Percentiles rank a stretch among this genome's conserved stretches.
Evolutionary conservation across 2,329 filamentous ascomycete species (phyloP).

Genomic region (Aphanocladium album): DNA sequence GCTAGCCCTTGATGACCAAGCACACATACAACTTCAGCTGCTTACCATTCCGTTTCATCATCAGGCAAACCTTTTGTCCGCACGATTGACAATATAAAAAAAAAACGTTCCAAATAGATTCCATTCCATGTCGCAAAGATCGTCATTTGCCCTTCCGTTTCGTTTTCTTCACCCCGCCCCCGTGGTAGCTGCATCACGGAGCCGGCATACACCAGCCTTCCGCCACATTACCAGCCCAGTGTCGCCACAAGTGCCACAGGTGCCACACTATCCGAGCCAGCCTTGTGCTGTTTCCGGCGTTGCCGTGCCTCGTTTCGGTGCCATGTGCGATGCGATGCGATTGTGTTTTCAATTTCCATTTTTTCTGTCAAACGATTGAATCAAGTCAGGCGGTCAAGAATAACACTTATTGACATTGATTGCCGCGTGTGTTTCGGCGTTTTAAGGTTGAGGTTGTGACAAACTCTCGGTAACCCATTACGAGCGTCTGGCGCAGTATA

Average conservation of each 20-base stretch:
- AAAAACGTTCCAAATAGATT: not conserved
- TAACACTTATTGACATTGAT: too few relatives aligned
- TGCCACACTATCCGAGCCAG: too few relatives aligned
- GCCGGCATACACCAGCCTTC: too few relatives aligned
- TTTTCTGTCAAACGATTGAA: not conserved
- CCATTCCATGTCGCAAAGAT: not conserved
- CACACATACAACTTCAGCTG: not conserved
- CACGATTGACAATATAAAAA: not conserved
- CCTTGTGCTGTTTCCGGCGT: conserved; percentile 3
- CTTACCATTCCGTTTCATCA: not conserved
- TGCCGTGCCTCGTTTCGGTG: not conserved
- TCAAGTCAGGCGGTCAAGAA: too few relatives aligned
- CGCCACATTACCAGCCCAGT: too few relatives aligned
- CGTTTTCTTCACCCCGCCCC: not conserved
- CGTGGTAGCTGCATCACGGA: not conserved
- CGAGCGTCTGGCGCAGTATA: too few relatives aligned
- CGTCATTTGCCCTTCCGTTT: not conserved
- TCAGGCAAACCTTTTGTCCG: too few relatives aligned
- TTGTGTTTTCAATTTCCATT: not conserved
- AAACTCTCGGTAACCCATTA: too few relatives aligned
- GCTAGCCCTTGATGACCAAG: not conserved
- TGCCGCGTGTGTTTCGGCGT: too few relatives aligned
- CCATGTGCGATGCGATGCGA: not conserved
- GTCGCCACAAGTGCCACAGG: too few relatives aligned
- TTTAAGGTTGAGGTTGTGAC: too few relatives aligned